Base-by-base conservation (phyloP, 768 basidiomycete species). In the Sistotremastrum suecicum region DNA sequence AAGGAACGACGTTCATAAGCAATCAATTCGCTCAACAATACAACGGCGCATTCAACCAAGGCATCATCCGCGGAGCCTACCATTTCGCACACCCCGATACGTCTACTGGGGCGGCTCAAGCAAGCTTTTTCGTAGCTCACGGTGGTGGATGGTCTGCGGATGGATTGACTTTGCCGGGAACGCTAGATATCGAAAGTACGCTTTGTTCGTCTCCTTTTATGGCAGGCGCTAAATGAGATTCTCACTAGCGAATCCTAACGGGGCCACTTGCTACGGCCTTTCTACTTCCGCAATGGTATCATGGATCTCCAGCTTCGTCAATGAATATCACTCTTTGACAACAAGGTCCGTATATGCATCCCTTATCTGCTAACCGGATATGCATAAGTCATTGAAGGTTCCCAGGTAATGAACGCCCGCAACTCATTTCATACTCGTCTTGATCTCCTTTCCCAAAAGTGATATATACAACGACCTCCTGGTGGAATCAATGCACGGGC, bases 401-500 rank as follows among this genome's bases (percentile, higher is more conserved):
- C 49, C 70, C 69, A 36, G 60, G 72, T 68, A 43, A 35, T 20
- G 1, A 20, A 20, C 2, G 20, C 20, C 2, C 20, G 1, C 2
- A 20, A 1, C 20, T 20, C 20, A 20, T 20, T 2, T 1, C 20
- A 1, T 2, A 1, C 20, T 20, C 20, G 20, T 2, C 2, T 2
- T 20, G 20, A 20, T 2, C 20, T 2, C 1, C 20, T 20, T 20
- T 20, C 20, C 2, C 20, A 20, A 20, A 45, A 72, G 74, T 74
- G 37, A 76, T 80, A 46, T 80, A 80, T 51, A 74, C 74, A 29
- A 76, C 73, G 3, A 78, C 75, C 7, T 63, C 71, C 56, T 82
- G 80, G 80, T 83, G 80, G 80, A 71, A 52, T 7, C 67, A 65
- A 6, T 83, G 80, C 58, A 82, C 80, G 3, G 76, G 73, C 0